Evolutionary conservation across 2,329 filamentous ascomycete genomes (phyloP), one percentile per base, ranked within the genome.

Genomic region (Hortaea werneckii): DNA sequence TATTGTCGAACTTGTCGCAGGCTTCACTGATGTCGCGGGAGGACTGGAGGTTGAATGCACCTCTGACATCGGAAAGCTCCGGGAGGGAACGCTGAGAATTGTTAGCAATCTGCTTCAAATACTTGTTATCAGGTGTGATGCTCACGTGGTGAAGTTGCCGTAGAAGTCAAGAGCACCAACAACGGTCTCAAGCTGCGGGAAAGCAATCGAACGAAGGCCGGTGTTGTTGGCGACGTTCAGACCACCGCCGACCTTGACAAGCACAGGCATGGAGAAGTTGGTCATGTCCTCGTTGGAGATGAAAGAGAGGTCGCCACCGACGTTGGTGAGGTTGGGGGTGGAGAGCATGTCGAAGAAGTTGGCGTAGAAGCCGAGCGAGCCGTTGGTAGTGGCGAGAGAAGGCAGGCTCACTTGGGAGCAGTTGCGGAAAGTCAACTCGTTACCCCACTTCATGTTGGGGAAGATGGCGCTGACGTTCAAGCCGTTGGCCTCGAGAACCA

Each of bases 171-270:
- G 75, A 59, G 87, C 87, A 70, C 89, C 90, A 53, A 74, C 77
- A 48, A 95, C 79, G 45, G 72, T 77, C 62, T 77, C 63, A 28
- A 98, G 77, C 53, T 73, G 64, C 50, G 77, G 75, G 69, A 96
- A 85, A 30, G 79, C 79, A 46, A 95, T 74, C 50, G 71, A 64
- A 46, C 68, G 57, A 30, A 95, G 77, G 46, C 74, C 72, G 50
- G 87, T 86, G 82, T 96, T 95, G 79, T 95, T 94, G 69, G 85
- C 83, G 62, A 98, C 79, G 57, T 84, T 80, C 65, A 94, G 78
- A 65, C 84, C 87, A 71, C 87, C 89, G 56, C 77, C 79, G 59
- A 95, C 77, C 45, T 69, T 76, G 54, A 73, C 75, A 40, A 96
- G 75, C 20, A 63, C 40, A 41, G 84, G 82, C 68, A 94, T 77